Evolutionary conservation across 1,284 basidiomycete genomes (phyloP), one percentile per base, ranked within the genome.

Genomic region (Schizopora paradoxa): DNA sequence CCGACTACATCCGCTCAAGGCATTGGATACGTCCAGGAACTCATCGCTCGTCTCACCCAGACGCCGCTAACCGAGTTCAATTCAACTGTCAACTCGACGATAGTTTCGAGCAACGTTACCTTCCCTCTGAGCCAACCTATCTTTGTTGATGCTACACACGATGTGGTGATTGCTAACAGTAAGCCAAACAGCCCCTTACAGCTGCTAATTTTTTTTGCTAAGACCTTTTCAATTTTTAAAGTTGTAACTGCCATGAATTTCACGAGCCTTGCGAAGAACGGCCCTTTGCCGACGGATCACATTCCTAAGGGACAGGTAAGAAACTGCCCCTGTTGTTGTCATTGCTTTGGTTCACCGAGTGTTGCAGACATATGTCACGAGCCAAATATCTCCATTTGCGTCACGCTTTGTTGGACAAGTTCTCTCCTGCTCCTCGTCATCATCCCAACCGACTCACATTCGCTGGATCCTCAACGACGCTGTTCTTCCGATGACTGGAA

Each of bases 121-220:
- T 93, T 93, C 65, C 90, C 91, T 5, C 70, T 88, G 7, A 59
- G 80, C 56, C 73, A 76, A 39, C 70, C 68, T 2, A 59, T 87
- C 43, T 88, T 82, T 54, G 79, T 74, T n/a, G 88, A 91, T 62
- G 89, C 90, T 60, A 81, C 85, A n/a, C 86, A 91, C 60, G 89
- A 91, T 48, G 67, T 67, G 3, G 62, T 69, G 21, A 64, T 74
- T 37, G 50, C 65, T 27, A 59, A 65, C 4, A 64, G 73, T 70
- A 47, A 47, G 64, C 56, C 6, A 22, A 16, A 32, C 29, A 26
- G 14, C 19, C 13, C 13, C 14, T 6, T 5, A 26, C 40, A 21
- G n/a, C n/a, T 38, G 14, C 13, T 16, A 6, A 19, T 25, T 31
- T 5, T 29, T 21, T 29, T 4, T 27, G 16, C 32, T 4, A 31